These are phyloP conservation scores for Mortierella sp. DNA, from an alignment of 371 early-diverging fungal genomes.

Conservation along the genomic window DNA sequence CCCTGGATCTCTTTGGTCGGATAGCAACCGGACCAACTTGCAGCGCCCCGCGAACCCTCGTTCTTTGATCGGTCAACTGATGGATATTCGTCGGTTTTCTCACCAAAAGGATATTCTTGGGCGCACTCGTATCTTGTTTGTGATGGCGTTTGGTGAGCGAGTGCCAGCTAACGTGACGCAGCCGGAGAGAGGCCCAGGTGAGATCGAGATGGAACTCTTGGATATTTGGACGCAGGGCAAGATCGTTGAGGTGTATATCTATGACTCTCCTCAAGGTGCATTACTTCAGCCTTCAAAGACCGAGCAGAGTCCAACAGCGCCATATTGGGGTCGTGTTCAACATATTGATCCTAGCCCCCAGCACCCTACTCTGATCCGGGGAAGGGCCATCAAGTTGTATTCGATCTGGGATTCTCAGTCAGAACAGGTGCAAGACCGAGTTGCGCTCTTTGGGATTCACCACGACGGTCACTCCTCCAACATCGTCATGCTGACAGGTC, in stretches of 20 bases:
- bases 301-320: background rate
- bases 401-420: background rate
- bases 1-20: slow-evolving; percentile 26
- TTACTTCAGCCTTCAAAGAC: background rate
- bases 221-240: slow-evolving; percentile 33
- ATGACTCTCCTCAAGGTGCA: background rate
- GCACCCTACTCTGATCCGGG: slow-evolving; percentile 22
- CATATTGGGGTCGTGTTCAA: slow-evolving; percentile 10
- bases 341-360: slow-evolving; percentile 16
- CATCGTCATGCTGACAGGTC: slow-evolving; percentile 29
- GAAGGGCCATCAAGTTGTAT: slow-evolving; percentile 26
- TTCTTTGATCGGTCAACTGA: slow-evolving; percentile 28
- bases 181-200: slow-evolving; percentile 7
- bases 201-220: slow-evolving; percentile 2
- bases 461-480: slow-evolving; percentile 12
- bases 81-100: slow-evolving; percentile 34
- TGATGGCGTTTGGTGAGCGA: slow-evolving; percentile 37
- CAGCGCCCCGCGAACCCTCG: background rate
- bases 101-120: slow-evolving; percentile 10
- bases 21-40: background rate
- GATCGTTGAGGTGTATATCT: slow-evolving; percentile 33
- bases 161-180: background rate
- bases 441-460: slow-evolving; percentile 36
- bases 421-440: background rate
- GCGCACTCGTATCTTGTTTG: slow-evolving; percentile 29